Conservation (phyloP, 176 grass and related monocot species). For the Eremochloa ophiuroides region DNA sequence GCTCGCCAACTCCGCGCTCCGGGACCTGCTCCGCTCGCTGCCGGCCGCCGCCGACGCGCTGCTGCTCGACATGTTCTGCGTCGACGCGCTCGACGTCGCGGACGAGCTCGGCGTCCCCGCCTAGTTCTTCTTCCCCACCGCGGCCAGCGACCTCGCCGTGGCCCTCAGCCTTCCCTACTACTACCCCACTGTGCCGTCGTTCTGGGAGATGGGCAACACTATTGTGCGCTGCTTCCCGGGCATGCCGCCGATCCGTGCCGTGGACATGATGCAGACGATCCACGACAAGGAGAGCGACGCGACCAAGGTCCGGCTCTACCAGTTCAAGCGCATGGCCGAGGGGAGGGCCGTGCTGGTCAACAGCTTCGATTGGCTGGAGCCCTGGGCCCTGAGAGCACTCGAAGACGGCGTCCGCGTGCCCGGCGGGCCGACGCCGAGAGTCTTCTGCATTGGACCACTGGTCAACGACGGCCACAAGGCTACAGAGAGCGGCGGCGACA, state of each 20-base stretch:
- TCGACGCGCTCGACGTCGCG: too few relatives aligned
- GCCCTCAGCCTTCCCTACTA: background rate
- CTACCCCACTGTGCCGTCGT: conserved; percentile 11
- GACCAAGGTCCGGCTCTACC: background rate
- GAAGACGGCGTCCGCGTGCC: conserved; percentile 16
- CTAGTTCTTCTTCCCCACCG: too few relatives aligned
- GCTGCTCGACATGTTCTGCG: too few relatives aligned
- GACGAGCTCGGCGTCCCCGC: too few relatives aligned
- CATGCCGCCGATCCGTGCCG: conserved; percentile 16
- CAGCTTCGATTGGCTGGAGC: conserved; percentile 38
- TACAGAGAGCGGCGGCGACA: background rate
- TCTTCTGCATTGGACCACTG: background rate
- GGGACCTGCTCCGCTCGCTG: background rate
- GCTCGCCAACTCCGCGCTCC: too few relatives aligned
- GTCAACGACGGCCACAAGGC: background rate
- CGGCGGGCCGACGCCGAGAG: background rate
- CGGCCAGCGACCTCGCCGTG: too few relatives aligned
- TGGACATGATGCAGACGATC: background rate
- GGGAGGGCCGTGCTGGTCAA: conserved; percentile 37
- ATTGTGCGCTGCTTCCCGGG: conserved; percentile 3
- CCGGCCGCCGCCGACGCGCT: background rate
- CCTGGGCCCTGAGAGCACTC: conserved; percentile 1
- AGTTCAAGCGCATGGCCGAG: conserved; percentile 7
- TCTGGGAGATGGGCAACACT: conserved; percentile 18
- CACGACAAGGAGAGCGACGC: conserved; percentile 8